phyloP scores from a whole-genome alignment of 164 flowering plant genomes.

The Magnolia officinalis region DNA sequence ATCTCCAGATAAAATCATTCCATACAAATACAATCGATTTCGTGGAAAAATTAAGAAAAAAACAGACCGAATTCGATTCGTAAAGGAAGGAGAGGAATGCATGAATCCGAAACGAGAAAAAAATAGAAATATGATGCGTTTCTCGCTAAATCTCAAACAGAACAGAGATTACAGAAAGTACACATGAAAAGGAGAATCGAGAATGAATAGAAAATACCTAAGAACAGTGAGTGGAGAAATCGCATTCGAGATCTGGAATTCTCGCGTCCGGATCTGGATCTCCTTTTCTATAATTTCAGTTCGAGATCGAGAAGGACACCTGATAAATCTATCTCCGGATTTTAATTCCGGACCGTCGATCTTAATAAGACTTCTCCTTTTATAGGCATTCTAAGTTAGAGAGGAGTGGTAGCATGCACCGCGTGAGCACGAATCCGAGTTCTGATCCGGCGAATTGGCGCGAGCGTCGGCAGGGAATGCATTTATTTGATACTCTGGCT shows the following conservation, averaged over 20 bases:
- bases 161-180: neutral
- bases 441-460: too few species aligned
- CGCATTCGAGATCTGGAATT: slow-evolving; percentile 8
- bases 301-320: neutral
- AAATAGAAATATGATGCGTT: neutral
- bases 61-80: neutral
- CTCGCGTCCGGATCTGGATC: slow-evolving; percentile 16
- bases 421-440: too few species aligned
- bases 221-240: neutral
- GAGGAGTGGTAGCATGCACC: too few species aligned
- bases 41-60: neutral
- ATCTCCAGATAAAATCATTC: too few species aligned
- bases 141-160: neutral
- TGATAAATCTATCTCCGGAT: neutral
- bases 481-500: too few species aligned
- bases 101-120: neutral
- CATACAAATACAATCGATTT: too few species aligned
- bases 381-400: too few species aligned
- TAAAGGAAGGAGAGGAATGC: neutral
- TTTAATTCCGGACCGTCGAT: neutral
- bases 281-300: neutral
- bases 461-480: too few species aligned
- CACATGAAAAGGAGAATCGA: neutral
- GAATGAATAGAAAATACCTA: neutral
- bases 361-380: neutral